Base-by-base conservation (phyloP, 192 early-diverging fungal species). In the Coemansia reversa region DNA sequence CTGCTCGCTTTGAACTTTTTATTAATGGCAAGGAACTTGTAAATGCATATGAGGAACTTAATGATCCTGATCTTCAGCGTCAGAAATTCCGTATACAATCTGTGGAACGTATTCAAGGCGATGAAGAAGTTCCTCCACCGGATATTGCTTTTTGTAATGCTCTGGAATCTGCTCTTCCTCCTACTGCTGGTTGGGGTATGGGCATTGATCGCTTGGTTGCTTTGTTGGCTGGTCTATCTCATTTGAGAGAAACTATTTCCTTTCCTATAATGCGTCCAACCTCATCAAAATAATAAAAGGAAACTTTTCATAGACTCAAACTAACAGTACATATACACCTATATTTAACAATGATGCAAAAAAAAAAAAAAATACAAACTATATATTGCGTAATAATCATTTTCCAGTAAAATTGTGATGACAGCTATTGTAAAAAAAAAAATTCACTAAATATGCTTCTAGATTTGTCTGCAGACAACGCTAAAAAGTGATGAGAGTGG, bases 21-120 rank as follows among this genome's bases (percentile, higher is more conserved):
- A 84, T 92, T 50, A 85, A 76, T 3, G 82, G 82, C 32, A 87
- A 87, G 48, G 94, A 96, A 66, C 75, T 92, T 42, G 86, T 90
- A 27, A 96, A 96, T 66, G 91, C 91, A 0, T 96, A 96, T 65
- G 90, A 87, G 69, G 94, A 96, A 68, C 84, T 96, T 69, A 96
- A 96, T 62, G 90, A 94, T 58, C 94, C 94, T 6, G 50, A 74
- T 12, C 87, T 92, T 51, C 94, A 94, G 60, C 84, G 84, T 4
- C 67, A 70, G 11, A 79, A 87, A 32, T 92, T 92, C 62, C 65
- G 66, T 9, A 75, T 85, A 35, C 91, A 92, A 58, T 76, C 83
- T 28, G 55, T 59, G 29, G 90, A 95, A 57, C 76, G 86, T 55
- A 76, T 86, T 23, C 53, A 65, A 24, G 92, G 92, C 6, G 91